These are phyloP conservation scores for Heterobasidion occidentale DNA, from an alignment of 1,284 basidiomycete species.

Conservation along the genomic window DNA sequence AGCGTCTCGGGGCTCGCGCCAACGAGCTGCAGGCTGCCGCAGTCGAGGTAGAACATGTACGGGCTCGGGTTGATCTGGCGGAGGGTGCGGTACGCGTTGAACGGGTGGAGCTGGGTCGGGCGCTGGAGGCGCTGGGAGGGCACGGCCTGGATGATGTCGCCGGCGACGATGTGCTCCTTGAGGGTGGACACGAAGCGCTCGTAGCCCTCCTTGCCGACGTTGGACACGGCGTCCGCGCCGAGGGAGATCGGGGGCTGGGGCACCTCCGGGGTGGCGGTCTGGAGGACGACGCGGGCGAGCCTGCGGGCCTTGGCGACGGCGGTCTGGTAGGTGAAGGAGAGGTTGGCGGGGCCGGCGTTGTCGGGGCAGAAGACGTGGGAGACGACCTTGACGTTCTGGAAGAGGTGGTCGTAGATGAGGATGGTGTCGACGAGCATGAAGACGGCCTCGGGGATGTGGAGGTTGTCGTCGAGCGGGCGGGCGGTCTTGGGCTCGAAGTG, in stretches of 20 bases:
- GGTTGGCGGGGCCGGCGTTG: slow-evolving; percentile 50
- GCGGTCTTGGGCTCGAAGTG: slow-evolving; percentile 95
- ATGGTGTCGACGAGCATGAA: slow-evolving; percentile 97
- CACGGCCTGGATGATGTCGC: slow-evolving; percentile 99
- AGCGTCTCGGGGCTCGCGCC: slow-evolving; percentile 97
- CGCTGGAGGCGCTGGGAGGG: slow-evolving; percentile 88
- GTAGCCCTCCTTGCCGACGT: slow-evolving; percentile 93
- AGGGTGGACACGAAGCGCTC: slow-evolving; percentile 87
- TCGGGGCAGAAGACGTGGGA: slow-evolving; percentile 89
- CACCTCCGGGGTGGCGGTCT: slow-evolving; percentile 56
- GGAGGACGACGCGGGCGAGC: slow-evolving; percentile 61
- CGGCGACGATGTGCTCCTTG: slow-evolving; percentile 91
- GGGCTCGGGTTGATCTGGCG: slow-evolving; percentile 95
- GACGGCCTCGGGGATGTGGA: slow-evolving; percentile 88
- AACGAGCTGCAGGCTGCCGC: slow-evolving; percentile 87
- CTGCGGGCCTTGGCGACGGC: slow-evolving; percentile 74
- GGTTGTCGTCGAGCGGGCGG: slow-evolving; percentile 62
- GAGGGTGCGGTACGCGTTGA: slow-evolving; percentile 93
- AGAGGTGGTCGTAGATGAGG: slow-evolving; percentile 96
- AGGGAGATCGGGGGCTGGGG: slow-evolving; percentile 62
- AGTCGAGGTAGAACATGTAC: slow-evolving; percentile 99
- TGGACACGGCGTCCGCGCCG: slow-evolving; percentile 72
- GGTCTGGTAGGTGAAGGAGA: slow-evolving; percentile 77
- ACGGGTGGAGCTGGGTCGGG: slow-evolving; percentile 87
- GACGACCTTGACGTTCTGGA: slow-evolving; percentile 90